Evolutionary conservation across 2,329 filamentous ascomycete species (phyloP).

Genomic region (Xylogone sp.): DNA sequence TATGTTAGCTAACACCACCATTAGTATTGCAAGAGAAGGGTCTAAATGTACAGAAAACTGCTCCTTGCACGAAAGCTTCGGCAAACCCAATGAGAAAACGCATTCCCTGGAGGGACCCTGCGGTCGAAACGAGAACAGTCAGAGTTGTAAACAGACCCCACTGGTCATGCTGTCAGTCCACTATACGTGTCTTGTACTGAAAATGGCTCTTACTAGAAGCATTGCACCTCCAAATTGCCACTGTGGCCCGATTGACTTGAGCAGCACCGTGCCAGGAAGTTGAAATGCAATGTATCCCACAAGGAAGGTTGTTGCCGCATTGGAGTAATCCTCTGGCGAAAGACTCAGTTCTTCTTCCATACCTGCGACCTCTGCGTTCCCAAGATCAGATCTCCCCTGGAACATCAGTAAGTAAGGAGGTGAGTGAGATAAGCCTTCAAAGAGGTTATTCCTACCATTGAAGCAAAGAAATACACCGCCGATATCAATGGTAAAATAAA

Average conservation of each 20-base stretch:
- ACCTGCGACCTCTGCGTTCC: neutral
- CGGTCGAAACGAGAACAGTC: neutral
- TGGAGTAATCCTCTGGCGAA: neutral
- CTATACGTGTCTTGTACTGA: too few species aligned
- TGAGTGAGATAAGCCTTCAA: too few species aligned
- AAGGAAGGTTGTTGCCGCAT: neutral
- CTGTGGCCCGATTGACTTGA: neutral
- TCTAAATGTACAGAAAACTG: neutral
- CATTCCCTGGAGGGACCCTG: neutral
- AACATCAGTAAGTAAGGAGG: too few species aligned
- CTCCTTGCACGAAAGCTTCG: neutral
- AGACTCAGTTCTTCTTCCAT: neutral
- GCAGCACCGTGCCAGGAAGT: neutral
- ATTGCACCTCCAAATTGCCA: neutral
- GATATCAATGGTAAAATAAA: neutral
- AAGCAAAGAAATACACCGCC: neutral
- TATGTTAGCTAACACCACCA: neutral
- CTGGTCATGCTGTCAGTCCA: too few species aligned
- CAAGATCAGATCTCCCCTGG: neutral
- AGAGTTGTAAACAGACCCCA: neutral
- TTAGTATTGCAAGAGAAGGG: neutral
- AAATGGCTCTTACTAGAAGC: too few species aligned
- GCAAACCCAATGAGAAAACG: constrained; percentile 7
- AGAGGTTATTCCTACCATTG: neutral
- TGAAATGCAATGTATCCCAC: neutral